Conservation (phyloP, 1,284 basidiomycete species). For the Pseudozyma thailandica region DNA sequence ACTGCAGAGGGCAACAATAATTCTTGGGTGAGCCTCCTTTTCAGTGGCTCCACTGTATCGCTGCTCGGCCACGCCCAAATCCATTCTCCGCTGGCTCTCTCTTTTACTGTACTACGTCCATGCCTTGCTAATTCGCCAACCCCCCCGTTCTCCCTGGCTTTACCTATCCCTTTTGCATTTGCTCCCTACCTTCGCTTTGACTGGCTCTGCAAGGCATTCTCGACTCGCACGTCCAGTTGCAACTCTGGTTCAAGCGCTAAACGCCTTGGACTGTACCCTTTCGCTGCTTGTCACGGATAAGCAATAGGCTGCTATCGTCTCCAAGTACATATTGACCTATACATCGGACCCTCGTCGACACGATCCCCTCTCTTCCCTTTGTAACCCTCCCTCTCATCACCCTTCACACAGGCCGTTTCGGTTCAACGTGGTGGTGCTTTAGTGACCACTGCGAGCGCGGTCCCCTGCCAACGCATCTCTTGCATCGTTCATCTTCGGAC, state of each 20-base stretch:
- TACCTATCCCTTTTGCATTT: neutral
- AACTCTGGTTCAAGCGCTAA: no score
- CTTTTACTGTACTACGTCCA: neutral
- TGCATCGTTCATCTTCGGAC: slow-evolving; percentile 1
- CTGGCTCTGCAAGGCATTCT: no score
- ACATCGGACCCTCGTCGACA: slow-evolving; percentile 3
- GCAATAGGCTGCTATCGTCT: neutral
- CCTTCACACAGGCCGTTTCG: slow-evolving; percentile 10
- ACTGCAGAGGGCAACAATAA: no score
- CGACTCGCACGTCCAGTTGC: no score
- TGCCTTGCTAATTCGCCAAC: neutral
- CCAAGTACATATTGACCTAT: slow-evolving; percentile 27
- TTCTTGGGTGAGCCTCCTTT: neutral
- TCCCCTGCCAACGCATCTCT: neutral
- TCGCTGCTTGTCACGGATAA: no score
- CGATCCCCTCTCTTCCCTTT: neutral
- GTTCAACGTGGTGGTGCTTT: slow-evolving; percentile 27
- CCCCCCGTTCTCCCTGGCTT: neutral
- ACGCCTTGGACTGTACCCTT: no score
- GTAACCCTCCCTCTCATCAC: slow-evolving; percentile 9
- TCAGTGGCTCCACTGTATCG: neutral
- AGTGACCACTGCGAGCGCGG: slow-evolving; percentile 19
- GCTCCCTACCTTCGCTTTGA: no score
- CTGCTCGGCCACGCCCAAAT: slow-evolving; percentile 14
- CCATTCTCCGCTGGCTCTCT: neutral